Evolutionary conservation across 495 filamentous ascomycete genomes (phyloP).

Genomic region (Hyaloscypha finlandica): DNA sequence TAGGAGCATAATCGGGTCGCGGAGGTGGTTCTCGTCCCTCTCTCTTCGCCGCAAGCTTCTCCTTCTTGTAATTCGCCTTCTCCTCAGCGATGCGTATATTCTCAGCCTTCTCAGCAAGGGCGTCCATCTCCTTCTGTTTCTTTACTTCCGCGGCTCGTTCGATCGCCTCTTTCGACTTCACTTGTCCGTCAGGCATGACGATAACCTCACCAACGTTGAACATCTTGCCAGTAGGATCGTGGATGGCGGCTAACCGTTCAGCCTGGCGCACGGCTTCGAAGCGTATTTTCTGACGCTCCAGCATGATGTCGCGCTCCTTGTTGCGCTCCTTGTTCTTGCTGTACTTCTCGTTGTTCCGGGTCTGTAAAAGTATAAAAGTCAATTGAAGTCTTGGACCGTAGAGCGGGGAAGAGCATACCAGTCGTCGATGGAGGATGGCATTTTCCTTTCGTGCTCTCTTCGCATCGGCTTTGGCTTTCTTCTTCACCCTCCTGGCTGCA

Average conservation of each 20-base stretch:
- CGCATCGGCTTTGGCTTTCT: conserved; percentile 36
- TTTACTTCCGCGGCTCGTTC: conserved; percentile 23
- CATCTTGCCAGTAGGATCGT: conserved; percentile 37
- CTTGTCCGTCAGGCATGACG: conserved; percentile 34
- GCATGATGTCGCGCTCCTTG: conserved; percentile 33
- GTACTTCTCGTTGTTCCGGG: conserved; percentile 40
- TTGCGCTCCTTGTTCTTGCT: conserved; percentile 42
- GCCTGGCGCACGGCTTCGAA: conserved; percentile 35
- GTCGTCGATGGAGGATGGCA: conserved; percentile 38
- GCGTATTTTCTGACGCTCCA: conserved; percentile 36
- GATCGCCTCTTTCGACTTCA: conserved; percentile 32
- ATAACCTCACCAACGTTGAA: conserved; percentile 42
- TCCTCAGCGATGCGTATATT: neutral
- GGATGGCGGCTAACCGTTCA: conserved; percentile 35
- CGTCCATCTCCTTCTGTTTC: neutral
- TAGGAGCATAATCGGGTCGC: conserved; percentile 17
- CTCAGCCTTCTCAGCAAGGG: neutral
- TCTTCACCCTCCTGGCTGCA: conserved; percentile 24
- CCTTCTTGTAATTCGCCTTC: neutral
- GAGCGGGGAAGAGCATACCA: conserved; percentile 25
- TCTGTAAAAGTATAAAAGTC: conserved; percentile 23
- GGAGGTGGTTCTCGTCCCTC: conserved; percentile 26
- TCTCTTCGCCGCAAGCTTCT: conserved; percentile 16
- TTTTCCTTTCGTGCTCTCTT: conserved; percentile 41
- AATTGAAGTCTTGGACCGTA: neutral